Percentiles rank a stretch among this genome's conserved stretches.
These are phyloP conservation scores for Didymella lethalis DNA, from an alignment of 2,329 filamentous ascomycete genomes.

Conservation along the genomic window DNA sequence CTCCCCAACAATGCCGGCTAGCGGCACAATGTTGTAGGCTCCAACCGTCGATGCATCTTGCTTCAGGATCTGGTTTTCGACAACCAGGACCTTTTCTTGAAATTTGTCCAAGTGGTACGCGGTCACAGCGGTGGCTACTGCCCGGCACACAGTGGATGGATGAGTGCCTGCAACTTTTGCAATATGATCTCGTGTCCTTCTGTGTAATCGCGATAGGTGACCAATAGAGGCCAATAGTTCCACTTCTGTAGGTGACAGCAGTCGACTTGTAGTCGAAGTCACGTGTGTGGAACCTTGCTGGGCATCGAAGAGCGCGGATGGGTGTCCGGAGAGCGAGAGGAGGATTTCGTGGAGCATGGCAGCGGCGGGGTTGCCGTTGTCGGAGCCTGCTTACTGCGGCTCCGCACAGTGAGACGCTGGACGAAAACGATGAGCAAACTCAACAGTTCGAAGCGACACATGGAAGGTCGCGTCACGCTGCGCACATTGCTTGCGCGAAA, in stretches of 20 bases:
- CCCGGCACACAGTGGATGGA: slow-evolving; percentile 82
- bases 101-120: slow-evolving; percentile 80
- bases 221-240: slow-evolving; percentile 80
- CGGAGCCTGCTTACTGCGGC: slow-evolving; percentile 23
- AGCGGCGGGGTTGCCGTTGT: slow-evolving; percentile 24
- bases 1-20: slow-evolving; percentile 82
- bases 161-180: slow-evolving; percentile 74
- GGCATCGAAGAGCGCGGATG: slow-evolving; percentile 80
- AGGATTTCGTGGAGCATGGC: slow-evolving; percentile 98
- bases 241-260: slow-evolving; percentile 79
- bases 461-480: slow-evolving; percentile 32
- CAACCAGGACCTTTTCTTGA: slow-evolving; percentile 81
- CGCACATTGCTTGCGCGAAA: slow-evolving; percentile 24
- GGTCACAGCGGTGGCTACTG: slow-evolving; percentile 80
- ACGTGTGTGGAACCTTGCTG: slow-evolving; percentile 52
- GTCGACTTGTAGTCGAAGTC: slow-evolving; percentile 51
- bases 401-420: slow-evolving; percentile 32
- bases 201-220: slow-evolving; percentile 79
- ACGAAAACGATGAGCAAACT: slow-evolving; percentile 43
- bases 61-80: slow-evolving; percentile 79
- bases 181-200: slow-evolving; percentile 72
- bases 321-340: slow-evolving; percentile 92
- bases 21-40: slow-evolving; percentile 89
- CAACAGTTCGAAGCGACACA: slow-evolving; percentile 51
- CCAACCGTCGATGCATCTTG: slow-evolving; percentile 83